Percentiles rank a stretch among this genome's conserved stretches.
Conservation (phyloP, 441 rosid species). For the Mallotus japonicus region DNA sequence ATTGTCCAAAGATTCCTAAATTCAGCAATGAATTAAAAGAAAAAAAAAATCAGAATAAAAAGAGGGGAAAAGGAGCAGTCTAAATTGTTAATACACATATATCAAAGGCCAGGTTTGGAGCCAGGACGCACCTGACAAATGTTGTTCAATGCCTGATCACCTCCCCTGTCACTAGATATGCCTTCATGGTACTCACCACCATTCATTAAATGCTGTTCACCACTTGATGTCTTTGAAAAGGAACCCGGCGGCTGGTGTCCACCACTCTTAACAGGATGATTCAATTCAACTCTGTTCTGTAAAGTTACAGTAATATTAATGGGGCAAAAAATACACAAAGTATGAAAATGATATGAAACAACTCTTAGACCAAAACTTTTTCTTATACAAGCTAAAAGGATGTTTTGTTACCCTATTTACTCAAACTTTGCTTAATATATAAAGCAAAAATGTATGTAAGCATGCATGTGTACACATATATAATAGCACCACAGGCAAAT, state of each 20-base stretch:
- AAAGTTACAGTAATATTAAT: slow-evolving; percentile 22
- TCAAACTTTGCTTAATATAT: neutral
- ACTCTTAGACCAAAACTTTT: neutral
- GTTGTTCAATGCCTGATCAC: slow-evolving; percentile 32
- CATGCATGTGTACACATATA: neutral
- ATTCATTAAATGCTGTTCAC: slow-evolving; percentile 40
- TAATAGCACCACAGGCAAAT: neutral
- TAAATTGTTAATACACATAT: slow-evolving; percentile 12
- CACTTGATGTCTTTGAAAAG: slow-evolving; percentile 31
- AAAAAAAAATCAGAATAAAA: slow-evolving; percentile 1
- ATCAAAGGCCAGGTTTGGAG: slow-evolving; percentile 20
- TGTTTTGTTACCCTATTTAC: neutral
- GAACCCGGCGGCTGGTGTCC: slow-evolving; percentile 32
- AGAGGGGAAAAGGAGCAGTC: slow-evolving; percentile 5
- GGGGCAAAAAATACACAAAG: neutral
- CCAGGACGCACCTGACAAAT: slow-evolving; percentile 44
- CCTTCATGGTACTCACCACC: slow-evolving; percentile 31
- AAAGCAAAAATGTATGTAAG: neutral
- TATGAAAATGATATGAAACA: neutral
- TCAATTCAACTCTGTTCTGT: slow-evolving; percentile 44
- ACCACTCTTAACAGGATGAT: slow-evolving; percentile 34
- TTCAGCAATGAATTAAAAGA: slow-evolving; percentile 16
- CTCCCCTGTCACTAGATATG: slow-evolving; percentile 37
- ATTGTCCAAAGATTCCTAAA: slow-evolving; percentile 48
- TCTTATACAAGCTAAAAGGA: neutral